Evolutionary conservation across 1,284 basidiomycete genomes (phyloP).

Genomic region (Volvariella surrecta): DNA sequence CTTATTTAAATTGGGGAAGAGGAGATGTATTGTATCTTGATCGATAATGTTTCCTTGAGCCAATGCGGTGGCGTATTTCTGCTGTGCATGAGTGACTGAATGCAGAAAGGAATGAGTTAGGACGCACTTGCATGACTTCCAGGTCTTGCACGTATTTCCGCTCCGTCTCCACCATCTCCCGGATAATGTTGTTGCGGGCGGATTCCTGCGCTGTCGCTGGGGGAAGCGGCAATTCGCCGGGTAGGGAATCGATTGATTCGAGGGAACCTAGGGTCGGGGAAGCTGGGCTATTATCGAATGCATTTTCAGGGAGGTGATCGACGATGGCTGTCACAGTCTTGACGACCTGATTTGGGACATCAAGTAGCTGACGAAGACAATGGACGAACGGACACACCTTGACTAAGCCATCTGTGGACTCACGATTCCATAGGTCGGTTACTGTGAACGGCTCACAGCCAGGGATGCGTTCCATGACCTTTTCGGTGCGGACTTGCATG

Average conservation of each 20-base stretch:
- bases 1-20: conserved; percentile 95
- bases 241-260: conserved; percentile 52
- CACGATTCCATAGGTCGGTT: conserved; percentile 83
- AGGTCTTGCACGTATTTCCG: conserved; percentile 98
- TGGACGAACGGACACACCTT: conserved; percentile 51
- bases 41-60: conserved; percentile 80
- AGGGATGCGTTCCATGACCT: conserved; percentile 37
- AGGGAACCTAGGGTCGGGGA: conserved; percentile 46
- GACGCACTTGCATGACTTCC: conserved; percentile 87
- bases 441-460: conserved; percentile 74
- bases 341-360: conserved; percentile 56
- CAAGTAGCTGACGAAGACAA: background rate
- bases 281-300: conserved; percentile 59
- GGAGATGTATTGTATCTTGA: conserved; percentile 89
- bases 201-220: conserved; percentile 53
- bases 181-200: conserved; percentile 71
- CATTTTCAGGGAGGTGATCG: conserved; percentile 68
- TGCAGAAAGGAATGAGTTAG: conserved; percentile 5
- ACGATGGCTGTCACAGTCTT: conserved; percentile 88
- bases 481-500: conserved; percentile 56
- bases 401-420: conserved; percentile 91
- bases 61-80: conserved; percentile 81
- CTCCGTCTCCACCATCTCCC: conserved; percentile 90
- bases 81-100: conserved; percentile 8
- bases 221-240: conserved; percentile 30